These are phyloP conservation scores for Kazachstania sp. DNA, from an alignment of 1,139 yeast genomes.

Conservation along the genomic window DNA sequence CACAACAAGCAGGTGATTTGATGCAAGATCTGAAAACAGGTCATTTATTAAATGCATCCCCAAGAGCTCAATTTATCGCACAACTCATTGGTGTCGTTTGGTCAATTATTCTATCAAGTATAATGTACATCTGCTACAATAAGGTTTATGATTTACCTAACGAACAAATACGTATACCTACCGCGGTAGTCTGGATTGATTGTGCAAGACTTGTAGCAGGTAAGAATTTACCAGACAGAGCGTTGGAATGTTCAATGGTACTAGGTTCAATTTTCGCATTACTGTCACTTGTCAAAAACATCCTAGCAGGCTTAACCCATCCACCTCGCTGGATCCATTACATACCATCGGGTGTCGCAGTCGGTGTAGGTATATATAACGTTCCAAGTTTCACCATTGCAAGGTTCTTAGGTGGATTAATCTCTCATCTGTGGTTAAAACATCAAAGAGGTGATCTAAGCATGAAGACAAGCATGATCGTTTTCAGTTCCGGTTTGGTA, in stretches of 20 bases:
- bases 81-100: constrained; percentile 81
- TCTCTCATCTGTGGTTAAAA: constrained; percentile 53
- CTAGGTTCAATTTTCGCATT: constrained; percentile 64
- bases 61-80: constrained; percentile 83
- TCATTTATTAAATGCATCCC: constrained; percentile 83
- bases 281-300: constrained; percentile 58
- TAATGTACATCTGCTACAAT: constrained; percentile 78
- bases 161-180: constrained; percentile 72
- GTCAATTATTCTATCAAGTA: constrained; percentile 68
- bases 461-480: constrained; percentile 62
- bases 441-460: constrained; percentile 31
- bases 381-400: constrained; percentile 91
- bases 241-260: constrained; percentile 51
- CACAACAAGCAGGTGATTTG: constrained; percentile 96
- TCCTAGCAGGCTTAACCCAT: constrained; percentile 33
- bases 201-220: constrained; percentile 92
- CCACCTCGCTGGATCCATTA: constrained; percentile 37
- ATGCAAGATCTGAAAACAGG: constrained; percentile 98
- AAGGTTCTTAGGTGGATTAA: constrained; percentile 81
- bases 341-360: constrained; percentile 88
- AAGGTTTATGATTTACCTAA: constrained; percentile 79
- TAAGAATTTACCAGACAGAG: constrained; percentile 76
- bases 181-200: constrained; percentile 95
- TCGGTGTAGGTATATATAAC: constrained; percentile 92
- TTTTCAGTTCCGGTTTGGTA: constrained; percentile 84